Percentiles rank a stretch among this genome's conserved stretches.
These are phyloP conservation scores for Lathyrus aphaca DNA, from an alignment of 306 rosid species.

Conservation along the genomic window DNA sequence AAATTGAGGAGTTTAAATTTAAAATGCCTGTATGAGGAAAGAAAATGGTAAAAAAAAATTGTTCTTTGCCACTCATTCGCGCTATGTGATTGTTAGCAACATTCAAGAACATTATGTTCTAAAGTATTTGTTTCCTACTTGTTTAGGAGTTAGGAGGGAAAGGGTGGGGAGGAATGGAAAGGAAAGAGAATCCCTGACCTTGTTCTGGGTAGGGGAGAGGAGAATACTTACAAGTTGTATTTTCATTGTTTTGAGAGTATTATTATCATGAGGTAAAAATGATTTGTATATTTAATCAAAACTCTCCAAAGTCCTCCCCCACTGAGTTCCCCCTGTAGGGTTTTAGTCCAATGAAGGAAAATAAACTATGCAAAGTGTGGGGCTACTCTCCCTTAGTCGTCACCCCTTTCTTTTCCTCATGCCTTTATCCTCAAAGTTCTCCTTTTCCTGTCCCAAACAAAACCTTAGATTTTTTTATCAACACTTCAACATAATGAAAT, in stretches of 20 bases:
- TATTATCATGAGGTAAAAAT: not conserved
- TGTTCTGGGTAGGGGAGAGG: not conserved
- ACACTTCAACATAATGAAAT: not conserved
- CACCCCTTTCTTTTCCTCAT: not conserved
- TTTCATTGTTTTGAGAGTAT: not conserved
- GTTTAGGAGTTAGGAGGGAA: not conserved
- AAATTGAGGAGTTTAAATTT: not conserved
- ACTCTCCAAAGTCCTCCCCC: not conserved
- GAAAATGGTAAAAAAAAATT: conserved; percentile 2
- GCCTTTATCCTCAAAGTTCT: not conserved
- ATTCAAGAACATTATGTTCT: not conserved
- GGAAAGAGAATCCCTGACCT: not conserved
- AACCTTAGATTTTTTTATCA: conserved; percentile 9
- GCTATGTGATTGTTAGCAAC: conserved; percentile 5
- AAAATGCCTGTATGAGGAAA: not conserved
- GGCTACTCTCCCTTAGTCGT: not conserved
- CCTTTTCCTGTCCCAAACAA: not conserved
- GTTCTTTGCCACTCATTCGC: not conserved
- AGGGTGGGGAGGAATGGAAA: not conserved
- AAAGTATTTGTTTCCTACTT: not conserved
- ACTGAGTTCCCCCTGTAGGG: not conserved
- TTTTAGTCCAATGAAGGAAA: conserved; percentile 3
- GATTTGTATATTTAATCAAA: not conserved
- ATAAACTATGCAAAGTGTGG: not conserved
- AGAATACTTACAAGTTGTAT: not conserved